Percentiles rank a stretch among this genome's conserved stretches.
Conservation (phyloP, 2,329 filamentous ascomycete genomes). For the Curvularia lunata region DNA sequence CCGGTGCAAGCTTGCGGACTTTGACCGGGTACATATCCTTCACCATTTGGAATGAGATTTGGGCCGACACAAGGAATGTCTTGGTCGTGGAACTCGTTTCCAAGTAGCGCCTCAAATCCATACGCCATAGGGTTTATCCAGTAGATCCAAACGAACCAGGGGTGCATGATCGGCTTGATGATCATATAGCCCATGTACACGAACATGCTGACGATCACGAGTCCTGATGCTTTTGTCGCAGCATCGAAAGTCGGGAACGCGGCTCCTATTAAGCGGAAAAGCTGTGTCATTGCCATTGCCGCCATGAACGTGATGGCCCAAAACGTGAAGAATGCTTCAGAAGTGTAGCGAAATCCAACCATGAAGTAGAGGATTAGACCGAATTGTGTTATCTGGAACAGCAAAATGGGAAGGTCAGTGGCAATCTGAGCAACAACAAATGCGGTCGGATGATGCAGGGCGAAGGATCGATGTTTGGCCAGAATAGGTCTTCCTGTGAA, state of each 20-base stretch:
- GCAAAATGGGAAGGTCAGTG: slow-evolving; percentile 60
- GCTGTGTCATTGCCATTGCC: slow-evolving; percentile 70
- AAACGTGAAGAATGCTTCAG: slow-evolving; percentile 82
- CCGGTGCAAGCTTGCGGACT: slow-evolving; percentile 53
- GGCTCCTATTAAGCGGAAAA: slow-evolving; percentile 77
- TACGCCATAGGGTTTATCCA: slow-evolving; percentile 79
- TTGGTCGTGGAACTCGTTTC: slow-evolving; percentile 75
- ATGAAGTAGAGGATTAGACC: slow-evolving; percentile 79
- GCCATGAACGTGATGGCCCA: slow-evolving; percentile 66
- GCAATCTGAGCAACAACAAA: slow-evolving; percentile 71
- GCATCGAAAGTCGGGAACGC: slow-evolving; percentile 66
- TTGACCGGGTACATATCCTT: slow-evolving; percentile 55
- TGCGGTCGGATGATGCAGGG: slow-evolving; percentile 84
- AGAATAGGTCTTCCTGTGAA: slow-evolving; percentile 68
- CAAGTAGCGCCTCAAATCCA: slow-evolving; percentile 75
- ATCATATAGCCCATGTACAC: slow-evolving; percentile 64
- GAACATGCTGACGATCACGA: slow-evolving; percentile 60
- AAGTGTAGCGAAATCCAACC: slow-evolving; percentile 72
- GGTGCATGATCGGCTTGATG: slow-evolving; percentile 66
- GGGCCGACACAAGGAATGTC: slow-evolving; percentile 60
- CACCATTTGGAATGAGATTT: slow-evolving; percentile 57
- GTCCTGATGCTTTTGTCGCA: slow-evolving; percentile 59
- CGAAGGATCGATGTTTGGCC: slow-evolving; percentile 83
- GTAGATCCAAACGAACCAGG: slow-evolving; percentile 81
- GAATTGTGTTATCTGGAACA: slow-evolving; percentile 66